These are phyloP conservation scores for Thermomucor indicae-seudaticae DNA, from an alignment of 371 early-diverging fungal species.

Conservation along the genomic window DNA sequence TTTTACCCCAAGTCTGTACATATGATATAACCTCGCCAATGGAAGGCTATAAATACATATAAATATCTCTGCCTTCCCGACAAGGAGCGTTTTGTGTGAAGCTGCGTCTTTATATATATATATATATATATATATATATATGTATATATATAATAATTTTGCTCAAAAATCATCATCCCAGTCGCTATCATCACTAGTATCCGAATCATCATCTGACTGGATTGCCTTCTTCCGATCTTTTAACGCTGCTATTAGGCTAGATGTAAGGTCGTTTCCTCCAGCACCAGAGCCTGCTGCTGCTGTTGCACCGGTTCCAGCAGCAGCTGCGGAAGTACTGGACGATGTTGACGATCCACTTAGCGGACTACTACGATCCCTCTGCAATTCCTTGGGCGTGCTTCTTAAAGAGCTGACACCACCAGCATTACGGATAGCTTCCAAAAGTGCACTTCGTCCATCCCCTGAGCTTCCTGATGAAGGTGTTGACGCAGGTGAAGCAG, in stretches of 20 bases:
- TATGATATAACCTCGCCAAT: not conserved
- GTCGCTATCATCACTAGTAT: conserved; percentile 14
- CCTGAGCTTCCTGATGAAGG: not conserved
- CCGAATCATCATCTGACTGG: conserved; percentile 14
- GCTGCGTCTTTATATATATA: no score
- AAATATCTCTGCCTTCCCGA: no score
- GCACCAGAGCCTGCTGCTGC: conserved; percentile 6
- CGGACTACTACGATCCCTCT: conserved; percentile 28
- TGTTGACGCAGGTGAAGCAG: conserved; percentile 3
- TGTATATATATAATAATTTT: no score
- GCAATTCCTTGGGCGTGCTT: conserved; percentile 22
- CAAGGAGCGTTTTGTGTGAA: no score
- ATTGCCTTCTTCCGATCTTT: conserved; percentile 17
- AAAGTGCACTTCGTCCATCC: conserved; percentile 23
- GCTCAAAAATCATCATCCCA: conserved; percentile 26
- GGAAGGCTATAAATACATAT: not conserved
- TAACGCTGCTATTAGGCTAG: conserved; percentile 17
- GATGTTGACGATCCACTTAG: not conserved
- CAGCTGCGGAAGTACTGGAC: conserved; percentile 3
- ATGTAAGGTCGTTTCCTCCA: conserved; percentile 14
- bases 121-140: no score
- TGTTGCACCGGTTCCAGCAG: conserved; percentile 5
- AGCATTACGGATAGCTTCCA: conserved; percentile 38
- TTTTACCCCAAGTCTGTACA: conserved; percentile 52
- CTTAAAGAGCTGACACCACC: conserved; percentile 33